Base-by-base conservation (phyloP, 352 stramenopile species). In the Globisporangium parvum region DNA sequence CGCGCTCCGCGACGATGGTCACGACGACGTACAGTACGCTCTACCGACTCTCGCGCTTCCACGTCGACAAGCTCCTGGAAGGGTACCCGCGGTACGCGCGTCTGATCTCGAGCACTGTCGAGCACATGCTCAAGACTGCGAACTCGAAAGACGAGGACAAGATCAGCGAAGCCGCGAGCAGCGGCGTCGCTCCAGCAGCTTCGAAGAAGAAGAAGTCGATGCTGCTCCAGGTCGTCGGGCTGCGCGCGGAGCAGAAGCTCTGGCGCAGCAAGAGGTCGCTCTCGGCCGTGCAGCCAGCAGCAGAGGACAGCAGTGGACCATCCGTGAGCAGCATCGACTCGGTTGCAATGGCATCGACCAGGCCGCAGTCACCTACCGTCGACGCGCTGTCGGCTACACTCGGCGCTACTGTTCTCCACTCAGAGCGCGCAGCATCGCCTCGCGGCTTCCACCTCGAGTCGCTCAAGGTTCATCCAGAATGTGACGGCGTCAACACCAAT, bases 11-110 rank as follows among this genome's bases (percentile, higher is more conserved):
- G 9, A 81, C 77, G 9, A 80, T 87, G 52, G 59, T 87, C 23
- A 81, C 77, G 1, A 70, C 71, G 2, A 88, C 77, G 8, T 88
- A 87, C 47, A 87, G 75, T 55, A 86, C 73, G 2, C 60, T 88
- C 12, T 88, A 85, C 58, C 64, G 70, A 3, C 59, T 88, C 11
- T 80, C 77, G 12, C 60, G 70, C 11, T 61, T 74, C 17, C 60
- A 87, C 26, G 60, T 72, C 5, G 76, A 85, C 20, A 81, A 83
- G 37, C 53, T 87, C 17, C 59, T 85, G 0, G 70, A 83, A 46
- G 71, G 65, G 14, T 87, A 87, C 45, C 76, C 76, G 3, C 63
- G 64, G 33, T 81, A 69, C 28, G 70, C 74, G 12, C 56, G 65
- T 31, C 62, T 63, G 35, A 87, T 87, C 41, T 67, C 70, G 6